These are phyloP conservation scores for Eucalyptus curtisii DNA, from an alignment of 345 rosid genomes.

Conservation along the genomic window DNA sequence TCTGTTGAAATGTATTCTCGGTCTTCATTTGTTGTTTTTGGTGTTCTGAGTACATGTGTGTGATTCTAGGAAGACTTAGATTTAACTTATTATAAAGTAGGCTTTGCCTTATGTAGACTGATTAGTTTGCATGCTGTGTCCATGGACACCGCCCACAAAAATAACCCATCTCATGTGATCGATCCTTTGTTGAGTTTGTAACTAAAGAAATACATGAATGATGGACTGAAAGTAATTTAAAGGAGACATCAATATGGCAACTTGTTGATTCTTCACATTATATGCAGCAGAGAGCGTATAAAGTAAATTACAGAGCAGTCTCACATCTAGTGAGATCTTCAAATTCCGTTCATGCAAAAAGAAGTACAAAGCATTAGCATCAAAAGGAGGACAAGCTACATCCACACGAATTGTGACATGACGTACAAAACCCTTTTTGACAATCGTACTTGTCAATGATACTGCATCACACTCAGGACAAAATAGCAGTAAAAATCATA, in stretches of 20 bases:
- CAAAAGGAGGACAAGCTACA: not conserved
- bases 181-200: not conserved
- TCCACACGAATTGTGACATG: not conserved
- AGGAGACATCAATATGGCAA: not conserved
- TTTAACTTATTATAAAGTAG: not conserved
- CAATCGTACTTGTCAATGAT: not conserved
- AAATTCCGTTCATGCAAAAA: not conserved
- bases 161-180: not conserved
- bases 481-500: not conserved
- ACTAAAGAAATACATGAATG: not conserved
- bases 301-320: not conserved
- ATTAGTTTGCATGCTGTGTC: not conserved
- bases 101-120: not conserved
- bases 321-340: not conserved
- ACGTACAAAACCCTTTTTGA: not conserved
- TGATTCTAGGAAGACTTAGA: not conserved
- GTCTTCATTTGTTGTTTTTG: not conserved
- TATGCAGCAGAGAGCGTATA: not conserved
- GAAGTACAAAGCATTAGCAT: not conserved
- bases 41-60: not conserved
- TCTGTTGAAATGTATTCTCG: not conserved
- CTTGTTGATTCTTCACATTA: not conserved
- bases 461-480: not conserved
- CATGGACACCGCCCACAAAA: not conserved
- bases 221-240: not conserved